Conservation (phyloP, 1,284 basidiomycete genomes). For the Ceratobasidium sp. region DNA sequence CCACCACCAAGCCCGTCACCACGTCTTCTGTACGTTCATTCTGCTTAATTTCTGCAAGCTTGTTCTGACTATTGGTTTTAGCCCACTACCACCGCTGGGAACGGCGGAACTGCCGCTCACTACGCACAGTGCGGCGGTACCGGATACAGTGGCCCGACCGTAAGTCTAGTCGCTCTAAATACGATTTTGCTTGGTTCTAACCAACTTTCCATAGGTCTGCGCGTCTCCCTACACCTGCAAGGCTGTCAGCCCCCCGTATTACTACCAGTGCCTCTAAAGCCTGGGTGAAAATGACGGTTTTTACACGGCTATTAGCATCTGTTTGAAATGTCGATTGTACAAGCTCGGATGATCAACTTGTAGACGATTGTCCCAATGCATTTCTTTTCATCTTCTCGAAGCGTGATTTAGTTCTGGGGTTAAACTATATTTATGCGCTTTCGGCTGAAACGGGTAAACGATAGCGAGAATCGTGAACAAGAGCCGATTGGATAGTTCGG, state of each 20-base stretch:
- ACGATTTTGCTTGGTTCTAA: not conserved
- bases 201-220: not conserved
- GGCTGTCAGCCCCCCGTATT: not conserved
- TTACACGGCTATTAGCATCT: not conserved
- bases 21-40: not conserved
- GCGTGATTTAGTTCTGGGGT: no score
- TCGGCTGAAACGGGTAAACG: no score
- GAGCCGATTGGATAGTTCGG: no score
- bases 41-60: not conserved
- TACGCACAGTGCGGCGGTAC: slow-evolving; percentile 19
- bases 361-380: not conserved
- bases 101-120: not conserved
- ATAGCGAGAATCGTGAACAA: no score
- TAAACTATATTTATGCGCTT: no score
- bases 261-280: slow-evolving; percentile 27
- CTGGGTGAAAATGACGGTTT: not conserved
- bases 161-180: not conserved
- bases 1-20: not conserved
- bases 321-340: not conserved
- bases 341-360: not conserved
- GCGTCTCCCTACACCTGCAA: slow-evolving; percentile 11
- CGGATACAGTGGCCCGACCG: slow-evolving; percentile 1
- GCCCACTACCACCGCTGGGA: not conserved
- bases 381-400: not conserved
- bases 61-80: not conserved